A percentile compares a stretch with the other conserved stretches of the same genome.
Conservation (phyloP, 1,284 basidiomycete genomes). For the Marasmius sp. region DNA sequence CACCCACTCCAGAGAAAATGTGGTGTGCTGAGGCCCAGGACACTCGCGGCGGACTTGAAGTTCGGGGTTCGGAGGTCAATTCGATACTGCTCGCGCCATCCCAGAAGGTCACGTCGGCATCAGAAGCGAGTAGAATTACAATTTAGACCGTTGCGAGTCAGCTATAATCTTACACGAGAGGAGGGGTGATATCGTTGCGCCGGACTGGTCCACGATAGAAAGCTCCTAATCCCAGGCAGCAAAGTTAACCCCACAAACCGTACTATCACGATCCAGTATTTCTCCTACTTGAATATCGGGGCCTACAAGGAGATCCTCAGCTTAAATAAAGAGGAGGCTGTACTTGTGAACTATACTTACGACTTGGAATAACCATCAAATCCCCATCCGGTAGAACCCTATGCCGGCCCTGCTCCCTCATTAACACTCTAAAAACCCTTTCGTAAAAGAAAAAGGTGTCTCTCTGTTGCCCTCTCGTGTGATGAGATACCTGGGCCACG, state of each 20-base stretch:
- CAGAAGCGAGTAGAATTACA: no score
- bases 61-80: no score
- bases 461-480: not conserved
- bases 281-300: not conserved
- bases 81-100: no score
- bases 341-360: not conserved
- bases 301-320: not conserved
- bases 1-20: no score
- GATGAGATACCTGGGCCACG: not conserved
- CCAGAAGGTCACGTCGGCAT: no score
- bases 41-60: no score
- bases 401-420: not conserved
- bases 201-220: no score
- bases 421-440: not conserved
- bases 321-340: not conserved
- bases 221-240: not conserved
- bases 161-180: no score
- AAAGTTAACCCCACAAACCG: not conserved
- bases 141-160: no score
- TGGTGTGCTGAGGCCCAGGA: no score
- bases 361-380: not conserved
- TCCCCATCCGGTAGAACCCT: not conserved
- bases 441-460: not conserved
- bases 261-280: not conserved
- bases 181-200: no score